Evolutionary conservation across 176 grass and related monocot species (phyloP), one percentile per base, ranked within the genome.

Genomic region (Tillandsia leiboldiana): DNA sequence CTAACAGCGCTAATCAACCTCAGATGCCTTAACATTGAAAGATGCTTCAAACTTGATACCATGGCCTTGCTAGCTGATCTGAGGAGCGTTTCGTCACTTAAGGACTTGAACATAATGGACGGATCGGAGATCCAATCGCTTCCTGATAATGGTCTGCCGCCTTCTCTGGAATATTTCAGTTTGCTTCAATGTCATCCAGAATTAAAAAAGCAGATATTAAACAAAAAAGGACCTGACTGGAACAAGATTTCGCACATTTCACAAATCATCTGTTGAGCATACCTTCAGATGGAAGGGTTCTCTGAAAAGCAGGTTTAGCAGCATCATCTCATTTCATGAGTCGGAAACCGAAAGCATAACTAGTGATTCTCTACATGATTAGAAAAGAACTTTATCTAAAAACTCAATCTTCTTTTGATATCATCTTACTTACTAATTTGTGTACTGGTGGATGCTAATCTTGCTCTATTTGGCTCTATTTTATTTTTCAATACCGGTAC

Each of bases 211-310:
- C 70, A 72, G 52, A 11, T 72, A 15, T 42, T n/a, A 28, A 33
- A 48, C 26, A 72, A 72, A 17, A 28, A 72, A 58, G 53, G 70
- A 9, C 53, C 70, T 10, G 53, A 61, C 3, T 72, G 70, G 70
- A n/a, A 48, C 42, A 72, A 72, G 53, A 20, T 72, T 48, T 10
- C 70, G 56, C 70, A 72, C 53, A 20, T 72, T 53, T 72, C 70
- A 3, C 52, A 23, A 20, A 15, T 72, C 27, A 58, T 72, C 23
- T 72, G 59, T 42, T 72, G 27, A 59, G 52, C 54, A 18, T 13
- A 28, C 2, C 14, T 12, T 14, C 11, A 3, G 61, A 64, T n/a
- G 61, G 61, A 47, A 33, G 1, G 33, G 3, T 42, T 42, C 33
- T 42, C 33, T 42, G 33, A 42, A 42, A 42, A 42, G 33, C 33